phyloP scores from a whole-genome alignment of 2,329 filamentous ascomycete genomes.

The Monosporascus sp. region DNA sequence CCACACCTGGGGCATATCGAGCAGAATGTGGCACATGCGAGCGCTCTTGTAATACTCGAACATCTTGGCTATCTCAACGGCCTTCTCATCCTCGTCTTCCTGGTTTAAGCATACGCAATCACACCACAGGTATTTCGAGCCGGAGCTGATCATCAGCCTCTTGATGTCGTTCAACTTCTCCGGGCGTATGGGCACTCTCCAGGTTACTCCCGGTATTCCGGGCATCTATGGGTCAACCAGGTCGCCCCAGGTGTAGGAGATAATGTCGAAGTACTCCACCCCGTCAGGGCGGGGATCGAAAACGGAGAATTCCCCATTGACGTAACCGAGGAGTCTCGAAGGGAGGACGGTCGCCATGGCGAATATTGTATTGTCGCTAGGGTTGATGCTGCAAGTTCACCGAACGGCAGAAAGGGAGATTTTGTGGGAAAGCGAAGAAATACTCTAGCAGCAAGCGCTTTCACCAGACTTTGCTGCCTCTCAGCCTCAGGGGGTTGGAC shows the following conservation, averaged over 20 bases:
- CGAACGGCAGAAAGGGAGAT: too few species aligned
- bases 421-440: too few species aligned
- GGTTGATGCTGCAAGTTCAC: too few species aligned
- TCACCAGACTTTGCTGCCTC: too few species aligned
- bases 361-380: too few species aligned
- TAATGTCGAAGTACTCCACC: conserved; percentile 6
- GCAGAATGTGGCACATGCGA: conserved; percentile 16
- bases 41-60: conserved; percentile 11
- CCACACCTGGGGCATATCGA: conserved; percentile 27
- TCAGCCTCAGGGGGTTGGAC: too few species aligned
- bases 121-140: conserved; percentile 8
- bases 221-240: background rate
- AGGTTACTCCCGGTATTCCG: conserved; percentile 2
- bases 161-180: conserved; percentile 7
- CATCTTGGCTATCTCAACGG: conserved; percentile 9
- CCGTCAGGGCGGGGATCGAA: conserved; percentile 1
- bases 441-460: too few species aligned
- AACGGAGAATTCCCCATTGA: conserved; percentile 6
- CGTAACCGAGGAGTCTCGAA: conserved; percentile 2
- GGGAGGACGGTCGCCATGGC: background rate
- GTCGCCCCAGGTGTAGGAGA: conserved; percentile 7
- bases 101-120: conserved; percentile 12
- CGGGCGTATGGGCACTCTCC: conserved; percentile 2
- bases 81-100: conserved; percentile 1
- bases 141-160: conserved; percentile 4